Conservation (phyloP, 2,329 filamentous ascomycete species). For the Colletotrichum tabaci region DNA sequence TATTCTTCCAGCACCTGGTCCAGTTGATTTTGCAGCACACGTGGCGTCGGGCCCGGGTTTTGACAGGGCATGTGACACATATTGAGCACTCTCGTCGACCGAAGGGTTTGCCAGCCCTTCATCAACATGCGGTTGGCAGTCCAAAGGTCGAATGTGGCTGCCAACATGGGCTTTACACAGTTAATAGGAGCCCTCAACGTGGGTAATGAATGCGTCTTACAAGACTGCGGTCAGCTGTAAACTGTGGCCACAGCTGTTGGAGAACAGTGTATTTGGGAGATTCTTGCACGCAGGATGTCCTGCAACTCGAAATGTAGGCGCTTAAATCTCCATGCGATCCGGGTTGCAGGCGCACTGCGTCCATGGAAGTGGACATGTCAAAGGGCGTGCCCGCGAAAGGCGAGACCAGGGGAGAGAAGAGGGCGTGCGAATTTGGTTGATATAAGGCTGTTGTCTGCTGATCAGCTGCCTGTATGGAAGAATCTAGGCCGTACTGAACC, state of each 20-base stretch:
- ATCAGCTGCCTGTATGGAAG: background rate
- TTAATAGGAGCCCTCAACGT: background rate
- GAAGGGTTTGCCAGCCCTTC: background rate
- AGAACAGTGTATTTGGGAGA: background rate
- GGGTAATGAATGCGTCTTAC: background rate
- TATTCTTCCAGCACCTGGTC: background rate
- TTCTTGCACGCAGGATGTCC: background rate
- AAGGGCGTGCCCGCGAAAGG: background rate
- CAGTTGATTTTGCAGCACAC: background rate
- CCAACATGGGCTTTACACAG: background rate
- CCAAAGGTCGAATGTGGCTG: background rate
- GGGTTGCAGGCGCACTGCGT: background rate
- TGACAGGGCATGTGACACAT: background rate
- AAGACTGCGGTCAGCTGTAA: background rate
- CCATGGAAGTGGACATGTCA: background rate
- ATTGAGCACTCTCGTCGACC: background rate
- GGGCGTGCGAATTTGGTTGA: too few species aligned
- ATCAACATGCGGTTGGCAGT: constrained; percentile 1
- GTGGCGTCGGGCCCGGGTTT: background rate
- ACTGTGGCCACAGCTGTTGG: background rate
- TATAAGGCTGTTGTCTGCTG: background rate
- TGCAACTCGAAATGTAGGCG: background rate
- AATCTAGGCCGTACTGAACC: background rate
- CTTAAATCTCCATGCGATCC: background rate
- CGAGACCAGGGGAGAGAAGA: background rate